Evolutionary conservation across 257 asterid genomes (phyloP).

Genomic region (Coffea canephora): DNA sequence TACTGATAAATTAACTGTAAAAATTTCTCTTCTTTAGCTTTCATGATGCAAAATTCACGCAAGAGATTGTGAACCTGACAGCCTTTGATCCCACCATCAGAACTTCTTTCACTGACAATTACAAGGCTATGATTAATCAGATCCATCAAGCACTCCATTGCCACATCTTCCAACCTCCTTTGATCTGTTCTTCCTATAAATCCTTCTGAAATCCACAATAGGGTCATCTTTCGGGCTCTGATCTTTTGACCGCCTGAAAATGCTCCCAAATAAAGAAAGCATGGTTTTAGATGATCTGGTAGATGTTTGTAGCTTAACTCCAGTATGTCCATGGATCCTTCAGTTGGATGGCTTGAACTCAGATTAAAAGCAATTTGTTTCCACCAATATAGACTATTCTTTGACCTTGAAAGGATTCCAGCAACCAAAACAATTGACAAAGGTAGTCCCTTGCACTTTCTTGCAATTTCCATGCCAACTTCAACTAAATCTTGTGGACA

Average conservation of each 20-base stretch:
- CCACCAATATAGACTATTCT: slow-evolving; percentile 20
- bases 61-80: slow-evolving; percentile 5
- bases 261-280: slow-evolving; percentile 27
- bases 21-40: neutral
- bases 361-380: neutral
- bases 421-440: slow-evolving; percentile 16
- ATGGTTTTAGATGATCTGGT: slow-evolving; percentile 18
- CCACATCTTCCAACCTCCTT: neutral
- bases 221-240: neutral
- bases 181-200: neutral
- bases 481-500: slow-evolving; percentile 16
- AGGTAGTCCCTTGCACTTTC: slow-evolving; percentile 30
- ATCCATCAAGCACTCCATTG: slow-evolving; percentile 1
- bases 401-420: neutral
- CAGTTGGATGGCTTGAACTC: neutral
- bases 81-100: neutral
- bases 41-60: neutral
- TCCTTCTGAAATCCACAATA: slow-evolving; percentile 26
- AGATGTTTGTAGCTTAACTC: slow-evolving; percentile 25
- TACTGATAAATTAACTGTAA: neutral
- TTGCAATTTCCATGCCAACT: slow-evolving; percentile 16
- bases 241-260: slow-evolving; percentile 19
- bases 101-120: neutral
- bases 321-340: slow-evolving; percentile 8
- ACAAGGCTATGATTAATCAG: slow-evolving; percentile 2